phyloP scores from a whole-genome alignment of 495 filamentous ascomycete genomes.

The Xylaria bambusicola region DNA sequence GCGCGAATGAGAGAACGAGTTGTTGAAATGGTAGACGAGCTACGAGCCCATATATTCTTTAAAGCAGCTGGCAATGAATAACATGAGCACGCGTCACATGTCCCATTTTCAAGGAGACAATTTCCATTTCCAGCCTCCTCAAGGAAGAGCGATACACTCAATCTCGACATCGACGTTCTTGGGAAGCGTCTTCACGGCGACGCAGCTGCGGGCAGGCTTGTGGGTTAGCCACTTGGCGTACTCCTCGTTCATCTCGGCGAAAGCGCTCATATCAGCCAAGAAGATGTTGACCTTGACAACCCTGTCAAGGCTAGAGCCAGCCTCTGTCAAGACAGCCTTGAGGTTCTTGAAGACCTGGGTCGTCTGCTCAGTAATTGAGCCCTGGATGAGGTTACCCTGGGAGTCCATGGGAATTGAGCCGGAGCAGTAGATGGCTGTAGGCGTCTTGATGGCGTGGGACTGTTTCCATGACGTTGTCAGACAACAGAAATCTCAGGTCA shows the following conservation, averaged over 20 bases:
- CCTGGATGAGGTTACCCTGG: constrained; percentile 71
- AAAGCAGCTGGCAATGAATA: too few species aligned
- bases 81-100: too few species aligned
- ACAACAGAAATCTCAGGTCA: neutral
- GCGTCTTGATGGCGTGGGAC: constrained; percentile 88
- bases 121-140: constrained; percentile 16
- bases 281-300: constrained; percentile 85
- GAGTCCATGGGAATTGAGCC: constrained; percentile 87
- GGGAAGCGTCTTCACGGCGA: constrained; percentile 85
- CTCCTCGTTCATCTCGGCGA: constrained; percentile 81
- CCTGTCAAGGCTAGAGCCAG: constrained; percentile 71
- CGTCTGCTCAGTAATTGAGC: constrained; percentile 76
- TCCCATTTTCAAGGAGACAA: neutral
- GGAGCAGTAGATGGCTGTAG: constrained; percentile 84
- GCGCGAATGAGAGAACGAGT: too few species aligned
- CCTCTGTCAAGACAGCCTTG: constrained; percentile 72
- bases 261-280: constrained; percentile 82
- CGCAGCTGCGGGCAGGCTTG: constrained; percentile 91
- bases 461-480: constrained; percentile 36
- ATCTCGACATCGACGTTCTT: constrained; percentile 93
- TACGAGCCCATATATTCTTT: neutral
- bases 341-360: constrained; percentile 75
- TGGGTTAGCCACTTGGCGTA: constrained; percentile 86
- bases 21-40: too few species aligned
- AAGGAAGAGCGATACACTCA: constrained; percentile 81